Percentiles rank a stretch among this genome's conserved stretches.
These are phyloP conservation scores for Irpex lacteus DNA, from an alignment of 1,284 basidiomycete genomes.

Conservation along the genomic window DNA sequence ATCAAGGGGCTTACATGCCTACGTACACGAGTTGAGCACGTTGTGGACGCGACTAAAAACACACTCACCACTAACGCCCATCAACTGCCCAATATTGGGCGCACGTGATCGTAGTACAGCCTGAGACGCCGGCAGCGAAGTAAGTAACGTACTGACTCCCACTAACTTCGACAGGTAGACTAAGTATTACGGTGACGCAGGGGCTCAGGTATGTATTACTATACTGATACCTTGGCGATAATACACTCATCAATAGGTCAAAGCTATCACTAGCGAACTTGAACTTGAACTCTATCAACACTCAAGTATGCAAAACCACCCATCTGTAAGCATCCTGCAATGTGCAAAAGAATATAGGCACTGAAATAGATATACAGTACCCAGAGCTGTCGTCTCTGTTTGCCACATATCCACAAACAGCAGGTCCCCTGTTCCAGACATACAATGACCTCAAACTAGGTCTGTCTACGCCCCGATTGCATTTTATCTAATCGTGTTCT, in stretches of 20 bases:
- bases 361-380: constrained; percentile 9
- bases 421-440: constrained; percentile 33
- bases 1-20: no score
- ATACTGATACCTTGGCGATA: no score
- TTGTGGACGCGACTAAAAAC: background rate
- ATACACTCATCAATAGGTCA: no score
- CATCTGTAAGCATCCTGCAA: constrained; percentile 16
- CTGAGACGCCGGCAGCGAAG: no score
- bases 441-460: constrained; percentile 35
- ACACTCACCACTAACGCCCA: background rate
- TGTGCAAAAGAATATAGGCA: no score
- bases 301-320: constrained; percentile 19
- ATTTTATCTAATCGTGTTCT: background rate
- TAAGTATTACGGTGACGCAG: no score
- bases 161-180: no score
- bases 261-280: background rate
- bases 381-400: constrained; percentile 22
- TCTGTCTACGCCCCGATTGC: constrained; percentile 9
- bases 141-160: no score
- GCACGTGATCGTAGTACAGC: no score
- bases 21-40: no score
- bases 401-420: constrained; percentile 28
- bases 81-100: background rate
- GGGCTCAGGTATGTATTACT: no score
- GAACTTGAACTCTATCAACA: background rate